A percentile compares a stretch with the other conserved stretches of the same genome.
Evolutionary conservation across 208 protist species (phyloP).

Genomic region (Leishmania braziliensis): DNA sequence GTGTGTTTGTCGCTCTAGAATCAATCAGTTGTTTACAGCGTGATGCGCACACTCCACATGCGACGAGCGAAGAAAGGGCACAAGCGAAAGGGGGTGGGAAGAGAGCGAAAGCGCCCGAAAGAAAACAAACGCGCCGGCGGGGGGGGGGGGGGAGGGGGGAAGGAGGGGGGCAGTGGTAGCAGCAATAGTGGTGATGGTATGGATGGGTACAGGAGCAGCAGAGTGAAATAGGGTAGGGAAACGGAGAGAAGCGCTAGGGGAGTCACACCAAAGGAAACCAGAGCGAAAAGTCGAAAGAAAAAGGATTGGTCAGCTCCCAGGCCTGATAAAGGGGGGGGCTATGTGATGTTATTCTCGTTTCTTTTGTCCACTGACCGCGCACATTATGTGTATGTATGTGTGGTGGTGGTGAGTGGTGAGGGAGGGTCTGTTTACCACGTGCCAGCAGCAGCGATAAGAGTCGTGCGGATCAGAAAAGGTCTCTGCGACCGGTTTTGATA

Average conservation of each 20-base stretch:
- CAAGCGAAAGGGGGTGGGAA: neutral
- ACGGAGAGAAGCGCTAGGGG: too few relatives aligned
- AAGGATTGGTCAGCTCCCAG: neutral
- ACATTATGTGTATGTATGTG: neutral
- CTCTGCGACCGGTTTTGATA: too few relatives aligned
- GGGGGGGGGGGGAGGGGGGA: too few relatives aligned
- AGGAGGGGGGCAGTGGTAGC: too few relatives aligned
- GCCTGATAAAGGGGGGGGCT: neutral
- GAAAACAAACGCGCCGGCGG: neutral
- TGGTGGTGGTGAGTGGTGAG: neutral
- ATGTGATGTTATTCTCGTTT: neutral
- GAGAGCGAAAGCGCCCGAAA: neutral
- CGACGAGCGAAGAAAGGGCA: neutral
- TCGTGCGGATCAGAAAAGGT: too few relatives aligned
- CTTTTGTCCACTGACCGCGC: neutral
- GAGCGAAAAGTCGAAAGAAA: neutral
- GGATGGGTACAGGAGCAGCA: neutral
- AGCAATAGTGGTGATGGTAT: too few relatives aligned
- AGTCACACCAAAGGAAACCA: neutral
- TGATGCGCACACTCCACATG: neutral
- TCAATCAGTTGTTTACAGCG: neutral
- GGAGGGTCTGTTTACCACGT: neutral
- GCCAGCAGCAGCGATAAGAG: neutral
- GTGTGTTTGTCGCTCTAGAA: neutral
- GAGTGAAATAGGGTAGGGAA: neutral